These are phyloP conservation scores for Leccinellum luteum DNA, from an alignment of 768 basidiomycete genomes.

Conservation along the genomic window DNA sequence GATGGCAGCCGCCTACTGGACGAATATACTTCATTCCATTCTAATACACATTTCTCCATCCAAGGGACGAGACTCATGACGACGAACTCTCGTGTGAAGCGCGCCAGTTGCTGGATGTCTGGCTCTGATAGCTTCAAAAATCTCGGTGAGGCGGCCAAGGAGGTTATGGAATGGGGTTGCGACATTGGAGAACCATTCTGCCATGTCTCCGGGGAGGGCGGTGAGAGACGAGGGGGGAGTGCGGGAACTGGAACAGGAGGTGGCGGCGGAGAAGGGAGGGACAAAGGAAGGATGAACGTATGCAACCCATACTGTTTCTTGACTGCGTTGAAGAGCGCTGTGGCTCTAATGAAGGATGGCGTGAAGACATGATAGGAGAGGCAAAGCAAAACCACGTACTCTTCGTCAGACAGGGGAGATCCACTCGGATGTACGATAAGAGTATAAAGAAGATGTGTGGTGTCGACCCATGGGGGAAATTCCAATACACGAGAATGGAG, in stretches of 20 bases:
- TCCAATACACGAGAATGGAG: constrained; percentile 66
- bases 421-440: constrained; percentile 73
- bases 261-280: constrained; percentile 60
- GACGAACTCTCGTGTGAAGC: constrained; percentile 84
- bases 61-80: constrained; percentile 89
- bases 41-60: constrained; percentile 93
- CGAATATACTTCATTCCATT: constrained; percentile 90
- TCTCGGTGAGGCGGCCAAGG: constrained; percentile 17
- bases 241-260: constrained; percentile 66
- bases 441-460: constrained; percentile 65
- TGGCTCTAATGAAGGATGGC: constrained; percentile 47
- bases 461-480: constrained; percentile 81
- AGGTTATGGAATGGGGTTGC: not conserved
- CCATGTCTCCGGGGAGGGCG: constrained; percentile 32
- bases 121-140: constrained; percentile 56
- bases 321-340: constrained; percentile 78
- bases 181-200: constrained; percentile 14
- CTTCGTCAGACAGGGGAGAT: constrained; percentile 72
- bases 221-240: constrained; percentile 64
- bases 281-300: constrained; percentile 64
- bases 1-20: constrained; percentile 79
- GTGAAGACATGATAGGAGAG: constrained; percentile 9
- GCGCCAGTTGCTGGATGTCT: constrained; percentile 72
- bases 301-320: constrained; percentile 86
- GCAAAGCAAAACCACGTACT: constrained; percentile 49